A percentile compares a stretch with the other conserved stretches of the same genome.
These are phyloP conservation scores for Aspergillus viridinutans DNA, from an alignment of 2,329 filamentous ascomycete genomes.

Conservation along the genomic window DNA sequence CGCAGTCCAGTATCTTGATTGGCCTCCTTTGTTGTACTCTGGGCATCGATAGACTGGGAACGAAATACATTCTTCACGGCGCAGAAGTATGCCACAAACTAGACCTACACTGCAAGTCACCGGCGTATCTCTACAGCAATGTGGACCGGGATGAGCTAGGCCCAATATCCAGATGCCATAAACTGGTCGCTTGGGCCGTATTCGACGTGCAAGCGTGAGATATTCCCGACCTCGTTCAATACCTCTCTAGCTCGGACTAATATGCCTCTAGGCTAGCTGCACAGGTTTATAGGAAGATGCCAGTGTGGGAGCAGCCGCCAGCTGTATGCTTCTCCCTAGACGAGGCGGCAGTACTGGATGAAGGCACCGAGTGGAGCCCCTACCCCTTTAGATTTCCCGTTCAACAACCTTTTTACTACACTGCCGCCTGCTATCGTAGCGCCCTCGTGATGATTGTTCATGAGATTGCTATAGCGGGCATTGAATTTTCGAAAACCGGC, in stretches of 20 bases:
- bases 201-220: conserved; percentile 22
- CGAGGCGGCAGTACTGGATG: conserved; percentile 14
- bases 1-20: conserved; percentile 20
- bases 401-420: conserved; percentile 10
- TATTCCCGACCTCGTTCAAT: neutral
- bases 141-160: neutral
- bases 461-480: conserved; percentile 10
- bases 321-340: conserved; percentile 11
- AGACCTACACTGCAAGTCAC: conserved; percentile 6
- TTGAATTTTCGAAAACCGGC: conserved; percentile 6
- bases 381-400: conserved; percentile 14
- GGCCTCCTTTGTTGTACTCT: conserved; percentile 23
- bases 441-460: conserved; percentile 14
- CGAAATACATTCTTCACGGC: conserved; percentile 19
- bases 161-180: conserved; percentile 11
- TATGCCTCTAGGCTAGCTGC: conserved; percentile 13
- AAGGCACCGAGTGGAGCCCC: conserved; percentile 9
- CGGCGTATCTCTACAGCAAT: conserved; percentile 8
- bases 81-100: conserved; percentile 11
- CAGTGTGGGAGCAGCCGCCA: conserved; percentile 15
- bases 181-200: conserved; percentile 19
- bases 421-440: conserved; percentile 8
- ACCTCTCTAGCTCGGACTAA: neutral
- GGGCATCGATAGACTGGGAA: conserved; percentile 20
- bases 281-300: conserved; percentile 19